phyloP scores from a whole-genome alignment of 805 yeast species.

The Debaryomyces tyrocola region DNA sequence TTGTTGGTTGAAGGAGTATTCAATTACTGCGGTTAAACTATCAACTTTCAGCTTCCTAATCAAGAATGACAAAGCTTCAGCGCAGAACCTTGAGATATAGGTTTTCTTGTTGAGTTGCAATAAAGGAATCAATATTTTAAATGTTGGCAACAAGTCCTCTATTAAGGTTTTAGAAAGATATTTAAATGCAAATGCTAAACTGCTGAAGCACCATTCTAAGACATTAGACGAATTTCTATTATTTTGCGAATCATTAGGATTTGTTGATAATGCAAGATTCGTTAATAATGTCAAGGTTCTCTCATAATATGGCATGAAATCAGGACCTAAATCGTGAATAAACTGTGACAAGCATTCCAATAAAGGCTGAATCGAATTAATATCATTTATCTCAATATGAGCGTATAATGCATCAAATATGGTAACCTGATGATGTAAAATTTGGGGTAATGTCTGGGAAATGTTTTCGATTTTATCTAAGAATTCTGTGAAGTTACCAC shows the following conservation, averaged over 20 bases:
- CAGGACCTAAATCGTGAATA: conserved; percentile 90
- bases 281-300: conserved; percentile 52
- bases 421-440: conserved; percentile 64
- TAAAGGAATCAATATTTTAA: conserved; percentile 61
- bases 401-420: conserved; percentile 53
- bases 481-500: conserved; percentile 68
- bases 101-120: conserved; percentile 57
- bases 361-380: conserved; percentile 73
- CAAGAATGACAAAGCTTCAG: conserved; percentile 86
- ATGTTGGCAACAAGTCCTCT: conserved; percentile 68
- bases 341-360: conserved; percentile 79
- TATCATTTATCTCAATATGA: conserved; percentile 58
- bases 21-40: conserved; percentile 47
- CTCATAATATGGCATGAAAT: conserved; percentile 71
- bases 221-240: conserved; percentile 56
- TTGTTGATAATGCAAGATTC: conserved; percentile 38
- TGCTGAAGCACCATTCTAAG: conserved; percentile 81
- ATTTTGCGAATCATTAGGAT: conserved; percentile 51
- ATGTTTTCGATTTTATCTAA: conserved; percentile 52
- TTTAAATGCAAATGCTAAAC: conserved; percentile 86
- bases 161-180: conserved; percentile 69
- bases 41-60: conserved; percentile 63
- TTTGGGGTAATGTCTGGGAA: conserved; percentile 74
- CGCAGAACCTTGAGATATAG: conserved; percentile 76
- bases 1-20: conserved; percentile 39